Evolutionary conservation across 148 eudicot genomes (phyloP), one percentile per base, ranked within the genome.

Genomic region (Cornus florida): DNA sequence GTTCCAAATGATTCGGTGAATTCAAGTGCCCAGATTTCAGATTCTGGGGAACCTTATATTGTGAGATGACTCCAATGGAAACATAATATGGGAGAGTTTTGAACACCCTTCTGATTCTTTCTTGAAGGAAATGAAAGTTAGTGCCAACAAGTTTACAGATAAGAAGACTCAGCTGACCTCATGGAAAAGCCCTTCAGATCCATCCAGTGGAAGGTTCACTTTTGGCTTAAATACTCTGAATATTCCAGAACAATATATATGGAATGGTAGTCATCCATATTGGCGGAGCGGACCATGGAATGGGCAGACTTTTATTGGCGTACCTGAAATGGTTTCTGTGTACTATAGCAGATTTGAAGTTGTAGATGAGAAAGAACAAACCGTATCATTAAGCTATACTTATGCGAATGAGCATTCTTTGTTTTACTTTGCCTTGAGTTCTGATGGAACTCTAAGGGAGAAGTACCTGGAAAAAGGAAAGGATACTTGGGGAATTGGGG

Each of bases 231-330:
- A 78, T 59, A 67, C 79, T 19, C 35, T 79, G 0, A 72, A 76
- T 11, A n/a, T 84, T 17, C 81, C 78, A n/a, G 82, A 84, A 31
- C 56, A 78, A 23, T 64, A 81, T 9, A 74, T 81, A 59, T 81
- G 79, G 78, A 84, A 81, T 53, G 80, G 75, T 43, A 50, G 67
- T 75, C 77, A 32, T 20, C 56, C 39, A 24, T 68, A 32, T 65
- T 84, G 83, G 88, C 69, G 86, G 46, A 86, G 86, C 23, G 88
- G 88, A 32, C 88, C 86, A 7, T 86, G 88, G 88, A 86, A 83
- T 62, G 86, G 88, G 16, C 83, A 86, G 78, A 86, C 80, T 50
- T 86, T 86, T 50, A 78, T 83, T 16, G 88, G 88, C 31, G 80
- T 80, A 43, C 67, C 83, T 53, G 78, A 77, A 65, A 85, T 71